phyloP scores from a whole-genome alignment of 2,329 filamentous ascomycete genomes.

The Xylaria sp. region DNA sequence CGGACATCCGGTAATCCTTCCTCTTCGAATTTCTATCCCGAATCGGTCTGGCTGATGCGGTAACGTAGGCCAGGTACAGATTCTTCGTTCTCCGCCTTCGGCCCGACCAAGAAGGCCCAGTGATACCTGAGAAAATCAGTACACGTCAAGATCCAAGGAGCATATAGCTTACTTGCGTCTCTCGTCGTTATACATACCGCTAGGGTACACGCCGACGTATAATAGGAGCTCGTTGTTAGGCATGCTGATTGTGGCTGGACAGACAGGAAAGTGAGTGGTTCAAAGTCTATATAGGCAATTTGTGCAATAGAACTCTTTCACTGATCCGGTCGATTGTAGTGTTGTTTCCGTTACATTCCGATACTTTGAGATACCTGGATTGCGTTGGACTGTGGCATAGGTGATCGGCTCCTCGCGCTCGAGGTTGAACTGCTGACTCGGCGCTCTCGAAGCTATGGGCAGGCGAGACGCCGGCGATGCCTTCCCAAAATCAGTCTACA shows the following conservation, averaged over 20 bases:
- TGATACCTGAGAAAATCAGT: slow-evolving; percentile 9
- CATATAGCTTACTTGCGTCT: slow-evolving; percentile 1
- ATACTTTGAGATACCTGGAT: no score
- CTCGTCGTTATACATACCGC: not conserved
- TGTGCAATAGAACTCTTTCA: no score
- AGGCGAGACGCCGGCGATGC: no score
- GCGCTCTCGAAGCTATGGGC: no score
- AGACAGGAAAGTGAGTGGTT: not conserved
- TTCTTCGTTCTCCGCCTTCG: not conserved
- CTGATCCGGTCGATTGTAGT: no score
- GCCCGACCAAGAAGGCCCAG: slow-evolving; percentile 17
- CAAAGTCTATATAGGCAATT: no score
- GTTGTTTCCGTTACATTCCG: no score
- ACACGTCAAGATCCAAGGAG: not conserved
- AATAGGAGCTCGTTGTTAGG: slow-evolving; percentile 4
- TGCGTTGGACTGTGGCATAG: no score
- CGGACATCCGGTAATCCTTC: not conserved
- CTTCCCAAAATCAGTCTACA: no score
- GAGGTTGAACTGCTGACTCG: no score
- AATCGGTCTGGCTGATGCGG: not conserved
- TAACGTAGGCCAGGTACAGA: not conserved
- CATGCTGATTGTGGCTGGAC: not conserved
- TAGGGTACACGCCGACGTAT: slow-evolving; percentile 9
- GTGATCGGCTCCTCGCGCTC: no score
- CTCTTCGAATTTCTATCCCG: not conserved